A percentile compares a stretch with the other conserved stretches of the same genome.
Evolutionary conservation across 208 protist genomes (phyloP).

Genomic region (Ichthyophonus hoferi): DNA sequence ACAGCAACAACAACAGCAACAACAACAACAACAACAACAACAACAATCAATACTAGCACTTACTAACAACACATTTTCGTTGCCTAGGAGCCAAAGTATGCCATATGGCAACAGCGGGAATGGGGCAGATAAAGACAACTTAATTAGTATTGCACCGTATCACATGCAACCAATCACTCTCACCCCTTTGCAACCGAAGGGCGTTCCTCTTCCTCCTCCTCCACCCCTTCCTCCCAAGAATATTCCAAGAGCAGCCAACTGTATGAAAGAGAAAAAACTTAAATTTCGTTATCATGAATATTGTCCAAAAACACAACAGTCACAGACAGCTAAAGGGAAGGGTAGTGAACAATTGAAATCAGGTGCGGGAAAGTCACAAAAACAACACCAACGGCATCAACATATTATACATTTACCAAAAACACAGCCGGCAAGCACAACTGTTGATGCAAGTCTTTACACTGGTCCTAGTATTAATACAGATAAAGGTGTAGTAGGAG

Average conservation of each 20-base stretch:
- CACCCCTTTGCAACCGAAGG: too few species aligned
- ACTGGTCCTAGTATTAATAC: too few species aligned
- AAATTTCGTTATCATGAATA: background rate
- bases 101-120: too few species aligned
- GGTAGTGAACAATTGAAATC: background rate
- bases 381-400: background rate
- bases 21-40: constrained; percentile 3
- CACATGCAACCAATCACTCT: too few species aligned
- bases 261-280: background rate
- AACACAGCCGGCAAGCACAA: too few species aligned
- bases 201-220: background rate
- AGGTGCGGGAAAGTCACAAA: background rate
- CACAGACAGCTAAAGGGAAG: background rate
- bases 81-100: too few species aligned
- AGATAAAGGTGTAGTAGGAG: too few species aligned
- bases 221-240: background rate
- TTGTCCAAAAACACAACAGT: background rate
- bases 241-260: background rate
- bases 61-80: too few species aligned
- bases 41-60: background rate
- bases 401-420: too few species aligned
- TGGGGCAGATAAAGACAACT: too few species aligned
- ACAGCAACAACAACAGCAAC: background rate
- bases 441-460: too few species aligned
- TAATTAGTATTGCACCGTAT: too few species aligned